Conservation (phyloP, 768 basidiomycete genomes). For the Mycena albidolilacea region DNA sequence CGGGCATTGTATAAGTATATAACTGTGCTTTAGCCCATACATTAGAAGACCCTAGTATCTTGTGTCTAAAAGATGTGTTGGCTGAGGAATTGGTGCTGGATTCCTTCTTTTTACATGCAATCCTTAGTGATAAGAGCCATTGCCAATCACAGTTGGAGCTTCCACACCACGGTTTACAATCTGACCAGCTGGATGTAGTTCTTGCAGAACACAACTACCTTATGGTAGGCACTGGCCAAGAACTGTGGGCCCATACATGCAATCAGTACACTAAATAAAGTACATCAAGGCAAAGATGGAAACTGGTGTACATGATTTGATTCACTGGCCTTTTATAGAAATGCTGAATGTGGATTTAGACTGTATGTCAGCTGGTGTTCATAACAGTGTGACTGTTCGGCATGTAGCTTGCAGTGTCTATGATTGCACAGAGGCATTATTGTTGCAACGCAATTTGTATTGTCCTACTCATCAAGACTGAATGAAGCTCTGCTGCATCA, state of each 20-base stretch:
- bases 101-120: background rate
- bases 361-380: background rate
- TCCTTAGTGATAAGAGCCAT: background rate
- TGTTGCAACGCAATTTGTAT: background rate
- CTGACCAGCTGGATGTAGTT: background rate
- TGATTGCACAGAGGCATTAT: background rate
- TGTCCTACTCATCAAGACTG: background rate
- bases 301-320: background rate
- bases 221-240: constrained; percentile 28
- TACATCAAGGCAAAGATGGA: background rate
- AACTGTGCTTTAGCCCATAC: background rate
- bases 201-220: background rate
- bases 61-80: background rate
- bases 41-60: background rate
- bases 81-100: background rate
- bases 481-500: background rate
- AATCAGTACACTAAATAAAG: constrained; percentile 1
- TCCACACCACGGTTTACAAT: constrained; percentile 1
- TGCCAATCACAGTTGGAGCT: background rate
- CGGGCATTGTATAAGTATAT: background rate
- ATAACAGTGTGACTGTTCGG: constrained; percentile 10
- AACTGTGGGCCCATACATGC: constrained; percentile 26
- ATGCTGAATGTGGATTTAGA: background rate
- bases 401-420: constrained; percentile 10
- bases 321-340: no score